A percentile compares a stretch with the other conserved stretches of the same genome.
Conservation (phyloP, 768 basidiomycete species). For the Rhodotorula graminis region DNA sequence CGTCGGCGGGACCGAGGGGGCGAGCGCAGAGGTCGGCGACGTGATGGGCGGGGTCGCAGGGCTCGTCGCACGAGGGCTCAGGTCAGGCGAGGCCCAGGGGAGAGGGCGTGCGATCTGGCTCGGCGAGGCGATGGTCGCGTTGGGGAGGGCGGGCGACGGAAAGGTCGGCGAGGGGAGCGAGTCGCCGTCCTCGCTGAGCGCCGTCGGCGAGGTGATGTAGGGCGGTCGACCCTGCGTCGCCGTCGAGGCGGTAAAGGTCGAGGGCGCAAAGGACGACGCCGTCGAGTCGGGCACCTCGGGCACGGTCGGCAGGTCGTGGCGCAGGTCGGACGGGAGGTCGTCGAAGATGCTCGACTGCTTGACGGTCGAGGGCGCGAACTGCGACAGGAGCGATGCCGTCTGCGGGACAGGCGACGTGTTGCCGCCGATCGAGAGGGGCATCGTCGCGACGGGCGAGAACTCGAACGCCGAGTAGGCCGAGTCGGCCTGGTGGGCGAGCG, state of each 20-base stretch:
- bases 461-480: conserved; percentile 34
- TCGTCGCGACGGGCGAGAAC: conserved; percentile 22
- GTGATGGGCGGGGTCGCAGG: conserved; percentile 10
- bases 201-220: conserved; percentile 26
- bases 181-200: conserved; percentile 35
- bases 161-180: conserved; percentile 31
- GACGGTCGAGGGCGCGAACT: conserved; percentile 31
- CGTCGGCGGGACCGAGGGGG: background rate
- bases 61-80: background rate
- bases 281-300: conserved; percentile 19
- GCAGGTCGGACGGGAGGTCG: conserved; percentile 1
- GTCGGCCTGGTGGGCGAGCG: conserved; percentile 24
- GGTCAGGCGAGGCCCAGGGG: conserved; percentile 1
- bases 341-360: conserved; percentile 17
- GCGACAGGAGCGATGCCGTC: conserved; percentile 22
- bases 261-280: background rate
- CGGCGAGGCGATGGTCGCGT: conserved; percentile 5
- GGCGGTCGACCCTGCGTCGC: background rate
- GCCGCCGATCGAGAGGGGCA: conserved; percentile 25
- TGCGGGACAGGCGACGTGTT: background rate
- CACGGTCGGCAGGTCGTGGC: conserved; percentile 6
- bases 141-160: conserved; percentile 8
- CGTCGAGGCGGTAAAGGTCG: background rate
- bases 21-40: background rate
- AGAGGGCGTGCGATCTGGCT: conserved; percentile 1